These are phyloP conservation scores for Grosmannia penicillata DNA, from an alignment of 2,329 filamentous ascomycete genomes.

Conservation along the genomic window DNA sequence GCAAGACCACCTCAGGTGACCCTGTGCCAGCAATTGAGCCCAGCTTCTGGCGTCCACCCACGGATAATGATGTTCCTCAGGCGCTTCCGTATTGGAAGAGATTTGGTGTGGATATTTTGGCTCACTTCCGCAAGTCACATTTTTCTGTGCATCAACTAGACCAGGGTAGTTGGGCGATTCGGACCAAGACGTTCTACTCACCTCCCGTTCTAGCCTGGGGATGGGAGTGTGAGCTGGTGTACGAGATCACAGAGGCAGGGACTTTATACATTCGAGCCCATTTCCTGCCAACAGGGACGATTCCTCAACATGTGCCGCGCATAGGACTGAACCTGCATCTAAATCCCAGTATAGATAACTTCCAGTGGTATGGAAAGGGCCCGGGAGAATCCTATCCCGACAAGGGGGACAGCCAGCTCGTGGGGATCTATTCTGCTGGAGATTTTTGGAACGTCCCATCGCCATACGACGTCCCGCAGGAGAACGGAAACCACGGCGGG, in stretches of 20 bases:
- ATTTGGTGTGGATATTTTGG: conserved; percentile 31
- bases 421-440: conserved; percentile 30
- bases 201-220: conserved; percentile 50
- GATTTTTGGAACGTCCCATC: conserved; percentile 35
- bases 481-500: conserved; percentile 49
- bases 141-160: conserved; percentile 7
- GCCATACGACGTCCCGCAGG: conserved; percentile 53
- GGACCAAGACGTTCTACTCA: conserved; percentile 32
- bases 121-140: conserved; percentile 19
- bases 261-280: conserved; percentile 28
- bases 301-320: conserved; percentile 41
- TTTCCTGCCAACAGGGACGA: conserved; percentile 29
- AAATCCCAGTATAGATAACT: conserved; percentile 26
- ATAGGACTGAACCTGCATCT: conserved; percentile 45
- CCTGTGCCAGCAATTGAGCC: conserved; percentile 22
- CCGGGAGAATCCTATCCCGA: conserved; percentile 51
- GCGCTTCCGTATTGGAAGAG: conserved; percentile 43
- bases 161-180: conserved; percentile 23
- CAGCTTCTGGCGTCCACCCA: conserved; percentile 48
- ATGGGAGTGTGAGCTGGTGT: conserved; percentile 21
- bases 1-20: background rate
- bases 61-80: conserved; percentile 45
- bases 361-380: conserved; percentile 47
- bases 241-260: conserved; percentile 26
- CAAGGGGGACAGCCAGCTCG: conserved; percentile 36